These are phyloP conservation scores for Beauveria australis DNA, from an alignment of 2,329 filamentous ascomycete species.

Conservation along the genomic window DNA sequence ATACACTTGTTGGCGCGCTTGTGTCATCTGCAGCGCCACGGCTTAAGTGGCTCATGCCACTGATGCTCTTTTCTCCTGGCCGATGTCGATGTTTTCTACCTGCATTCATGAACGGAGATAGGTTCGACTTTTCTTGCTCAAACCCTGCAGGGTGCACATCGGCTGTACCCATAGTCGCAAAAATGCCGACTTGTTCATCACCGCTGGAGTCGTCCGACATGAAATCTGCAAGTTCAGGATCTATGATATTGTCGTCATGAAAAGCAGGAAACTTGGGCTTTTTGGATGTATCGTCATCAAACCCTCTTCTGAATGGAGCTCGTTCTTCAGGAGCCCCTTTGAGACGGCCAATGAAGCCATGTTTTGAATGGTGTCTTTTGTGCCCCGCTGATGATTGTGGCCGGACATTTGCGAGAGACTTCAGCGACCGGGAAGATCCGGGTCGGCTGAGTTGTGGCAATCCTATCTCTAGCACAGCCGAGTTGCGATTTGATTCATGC, in stretches of 20 bases:
- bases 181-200: slow-evolving; percentile 83
- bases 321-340: slow-evolving; percentile 67
- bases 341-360: slow-evolving; percentile 71
- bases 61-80: slow-evolving; percentile 66
- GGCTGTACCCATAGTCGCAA: slow-evolving; percentile 63
- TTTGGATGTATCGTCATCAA: slow-evolving; percentile 56
- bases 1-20: slow-evolving; percentile 45
- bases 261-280: slow-evolving; percentile 76
- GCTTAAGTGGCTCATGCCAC: slow-evolving; percentile 59
- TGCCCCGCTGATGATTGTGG: slow-evolving; percentile 69
- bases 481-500: slow-evolving; percentile 75
- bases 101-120: slow-evolving; percentile 63
- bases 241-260: slow-evolving; percentile 96
- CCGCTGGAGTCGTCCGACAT: slow-evolving; percentile 94
- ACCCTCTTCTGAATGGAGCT: slow-evolving; percentile 75
- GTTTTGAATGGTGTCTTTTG: slow-evolving; percentile 78
- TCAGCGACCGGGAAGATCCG: slow-evolving; percentile 85
- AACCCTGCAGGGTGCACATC: slow-evolving; percentile 56
- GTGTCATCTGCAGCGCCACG: slow-evolving; percentile 59
- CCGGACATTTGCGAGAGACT: slow-evolving; percentile 59
- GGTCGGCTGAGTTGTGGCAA: slow-evolving; percentile 76
- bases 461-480: slow-evolving; percentile 85
- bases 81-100: slow-evolving; percentile 68
- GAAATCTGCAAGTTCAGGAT: slow-evolving; percentile 89
- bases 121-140: slow-evolving; percentile 66